Evolutionary conservation across 2,329 filamentous ascomycete species (phyloP).

Genomic region (Ceratocystis albifundus): DNA sequence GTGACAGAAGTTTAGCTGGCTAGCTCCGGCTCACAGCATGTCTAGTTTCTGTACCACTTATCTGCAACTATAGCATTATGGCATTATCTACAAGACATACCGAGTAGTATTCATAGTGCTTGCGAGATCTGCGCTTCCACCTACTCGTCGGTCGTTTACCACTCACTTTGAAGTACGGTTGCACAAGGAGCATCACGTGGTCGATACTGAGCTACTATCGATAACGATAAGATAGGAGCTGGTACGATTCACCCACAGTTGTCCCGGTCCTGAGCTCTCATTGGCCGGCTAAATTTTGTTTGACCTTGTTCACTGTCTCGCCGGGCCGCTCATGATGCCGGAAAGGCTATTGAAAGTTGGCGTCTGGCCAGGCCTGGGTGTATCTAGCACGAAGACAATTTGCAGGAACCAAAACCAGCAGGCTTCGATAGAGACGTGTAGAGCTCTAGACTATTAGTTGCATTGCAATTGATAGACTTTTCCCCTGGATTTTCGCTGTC

Average conservation of each 20-base stretch:
- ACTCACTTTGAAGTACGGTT: too few species aligned
- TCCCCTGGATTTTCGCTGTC: neutral
- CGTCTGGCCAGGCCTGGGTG: neutral
- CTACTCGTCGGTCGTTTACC: too few species aligned
- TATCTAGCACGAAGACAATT: neutral
- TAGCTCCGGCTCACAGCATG: too few species aligned
- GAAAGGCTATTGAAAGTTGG: neutral
- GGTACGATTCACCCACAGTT: constrained; percentile 9
- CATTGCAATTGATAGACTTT: neutral
- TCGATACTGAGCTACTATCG: too few species aligned
- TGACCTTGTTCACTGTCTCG: neutral
- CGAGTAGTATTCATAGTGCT: too few species aligned
- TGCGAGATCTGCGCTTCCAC: neutral
- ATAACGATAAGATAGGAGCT: neutral
- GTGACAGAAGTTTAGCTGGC: too few species aligned
- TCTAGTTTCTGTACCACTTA: too few species aligned
- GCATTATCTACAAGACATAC: too few species aligned
- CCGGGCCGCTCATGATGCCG: constrained; percentile 6
- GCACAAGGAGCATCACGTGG: neutral
- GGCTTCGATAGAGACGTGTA: neutral
- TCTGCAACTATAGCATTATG: too few species aligned
- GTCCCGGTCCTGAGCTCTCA: constrained; percentile 1
- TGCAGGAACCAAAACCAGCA: neutral
- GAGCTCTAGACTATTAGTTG: neutral
- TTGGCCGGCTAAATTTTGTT: constrained; percentile 15